phyloP scores from a whole-genome alignment of 306 rosid genomes.

The Lotus japonicus region DNA sequence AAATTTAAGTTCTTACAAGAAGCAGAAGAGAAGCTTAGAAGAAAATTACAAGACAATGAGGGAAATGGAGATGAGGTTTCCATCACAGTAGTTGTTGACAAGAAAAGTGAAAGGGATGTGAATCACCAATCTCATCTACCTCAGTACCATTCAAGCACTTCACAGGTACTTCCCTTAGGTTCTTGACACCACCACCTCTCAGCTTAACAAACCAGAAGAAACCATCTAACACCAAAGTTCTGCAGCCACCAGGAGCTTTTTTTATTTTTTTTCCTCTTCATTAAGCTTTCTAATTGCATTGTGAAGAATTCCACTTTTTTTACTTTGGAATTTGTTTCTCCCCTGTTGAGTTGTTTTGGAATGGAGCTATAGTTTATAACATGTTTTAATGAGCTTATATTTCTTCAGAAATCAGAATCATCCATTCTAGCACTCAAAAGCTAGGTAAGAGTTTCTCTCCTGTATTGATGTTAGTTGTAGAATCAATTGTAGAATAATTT shows the following conservation, averaged over 20 bases:
- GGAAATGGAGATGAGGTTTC: conserved; percentile 44
- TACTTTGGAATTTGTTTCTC: conserved; percentile 32
- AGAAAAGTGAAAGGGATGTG: conserved; percentile 40
- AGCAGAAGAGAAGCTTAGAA: conserved; percentile 83
- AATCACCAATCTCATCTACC: conserved; percentile 30
- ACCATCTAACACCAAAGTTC: conserved; percentile 38
- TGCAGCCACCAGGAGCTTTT: conserved; percentile 7
- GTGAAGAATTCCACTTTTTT: conserved; percentile 28
- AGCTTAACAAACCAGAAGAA: conserved; percentile 39
- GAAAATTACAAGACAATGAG: conserved; percentile 39
- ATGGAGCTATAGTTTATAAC: conserved; percentile 24
- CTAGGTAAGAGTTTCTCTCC: no score
- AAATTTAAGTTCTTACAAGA: conserved; percentile 88
- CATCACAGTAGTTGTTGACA: conserved; percentile 59
- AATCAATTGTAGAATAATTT: no score
- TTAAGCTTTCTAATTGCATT: conserved; percentile 27
- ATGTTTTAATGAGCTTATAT: no score
- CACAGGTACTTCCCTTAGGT: conserved; percentile 70
- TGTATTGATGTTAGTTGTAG: no score
- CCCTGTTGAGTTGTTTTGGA: conserved; percentile 22
- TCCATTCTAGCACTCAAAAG: no score
- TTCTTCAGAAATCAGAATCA: no score
- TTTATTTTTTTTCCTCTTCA: neutral
- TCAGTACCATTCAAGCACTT: conserved; percentile 56
- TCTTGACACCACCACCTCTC: no score